Base-by-base conservation (phyloP, 768 basidiomycete genomes). In the Mycena polygramma region DNA sequence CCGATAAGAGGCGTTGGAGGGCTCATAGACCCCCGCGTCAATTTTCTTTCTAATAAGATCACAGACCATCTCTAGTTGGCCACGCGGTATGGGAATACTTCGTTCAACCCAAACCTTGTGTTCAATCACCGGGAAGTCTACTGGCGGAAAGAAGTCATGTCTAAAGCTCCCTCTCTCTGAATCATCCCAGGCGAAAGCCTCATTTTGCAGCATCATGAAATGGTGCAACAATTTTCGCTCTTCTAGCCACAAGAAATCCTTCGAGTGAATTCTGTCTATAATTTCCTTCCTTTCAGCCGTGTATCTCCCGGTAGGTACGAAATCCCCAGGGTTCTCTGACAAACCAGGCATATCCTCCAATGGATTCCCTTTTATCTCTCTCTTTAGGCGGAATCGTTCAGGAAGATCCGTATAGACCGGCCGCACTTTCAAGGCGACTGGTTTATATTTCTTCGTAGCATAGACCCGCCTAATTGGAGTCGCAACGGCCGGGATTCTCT, bases 401-500 rank as follows among this genome's bases (percentile, higher is more conserved):
- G 77, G 77, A 37, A 78, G 55, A 1, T 63, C 62, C 2, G 72
- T 69, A 10, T 75, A 51, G 0, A 80, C 73, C 0, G 81, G 79
- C 49, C 63, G 67, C 1, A 80, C 74, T 55, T 80, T 79, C 14
- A 69, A 26, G 0, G 71, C 79, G 0, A 81, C 80, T 7, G 74
- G 75, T 54, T 82, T 82, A 69, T 81, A 82, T 63, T 80, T 80
- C 55, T 70, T 74, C 15, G 57, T 66, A 7, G 63, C 46, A 54
- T 41, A 73, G 35, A 41, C 46, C 4, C 46, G 43, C 46, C 19
- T 62, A 54, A 52, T 49, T 22, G 68, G 49, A 51, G 49, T 51
- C 4, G 2, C 22, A 9, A 51, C 22, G 6, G 49, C 24, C 11
- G 20, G n/a, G 8, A 51, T n/a, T n/a, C 14, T 26, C 5, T 51